Evolutionary conservation across 768 basidiomycete genomes (phyloP), one percentile per base, ranked within the genome.

Genomic region (Serendipita sp.): DNA sequence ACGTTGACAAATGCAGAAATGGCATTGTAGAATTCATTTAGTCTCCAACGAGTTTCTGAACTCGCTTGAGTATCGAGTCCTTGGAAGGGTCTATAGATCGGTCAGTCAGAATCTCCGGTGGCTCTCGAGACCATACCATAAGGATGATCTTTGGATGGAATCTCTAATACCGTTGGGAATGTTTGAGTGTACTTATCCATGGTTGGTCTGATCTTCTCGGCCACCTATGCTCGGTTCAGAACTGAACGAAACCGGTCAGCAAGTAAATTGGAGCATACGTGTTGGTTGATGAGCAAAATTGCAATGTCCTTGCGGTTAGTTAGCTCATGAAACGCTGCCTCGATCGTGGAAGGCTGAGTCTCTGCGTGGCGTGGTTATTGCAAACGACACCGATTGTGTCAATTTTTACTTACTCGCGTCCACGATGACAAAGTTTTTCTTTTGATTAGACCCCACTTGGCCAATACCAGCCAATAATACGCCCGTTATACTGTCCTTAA

Each of bases 371-470:
- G 61, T 63, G 28, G 45, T n/a, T 1, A 50, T 48, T 41, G 31
- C 26, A 30, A 53, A 30, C n/a, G 20, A 61, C 42, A 48, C 43
- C 24, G 61, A 41, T 43, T 34, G 4, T 51, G 60, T 7, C n/a
- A 11, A 22, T 34, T 34, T 24, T 60, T n/a, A 76, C 87, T 66
- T 70, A 97, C 96, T 99, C 9, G 85, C 71, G 68, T 97, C 95
- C 42, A 97, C 96, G 33, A 97, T 83, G 50, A 98, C 77, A 73
- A 99, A 98, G 76, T 97, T 99, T 86, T 96, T 96, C 79, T 88
- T 90, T 76, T 92, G 90, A 45, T 87, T 81, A 64, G 88, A 83
- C 68, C 86, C 85, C 65, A 97, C 79, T 72, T 99, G 88, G 0
- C 96, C 96, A 50, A 98, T 82, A 38, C 96, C 96, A 3, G 96